A percentile compares a stretch with the other conserved stretches of the same genome.
phyloP scores from a whole-genome alignment of 768 basidiomycete genomes.

The Exidia glandulosa region DNA sequence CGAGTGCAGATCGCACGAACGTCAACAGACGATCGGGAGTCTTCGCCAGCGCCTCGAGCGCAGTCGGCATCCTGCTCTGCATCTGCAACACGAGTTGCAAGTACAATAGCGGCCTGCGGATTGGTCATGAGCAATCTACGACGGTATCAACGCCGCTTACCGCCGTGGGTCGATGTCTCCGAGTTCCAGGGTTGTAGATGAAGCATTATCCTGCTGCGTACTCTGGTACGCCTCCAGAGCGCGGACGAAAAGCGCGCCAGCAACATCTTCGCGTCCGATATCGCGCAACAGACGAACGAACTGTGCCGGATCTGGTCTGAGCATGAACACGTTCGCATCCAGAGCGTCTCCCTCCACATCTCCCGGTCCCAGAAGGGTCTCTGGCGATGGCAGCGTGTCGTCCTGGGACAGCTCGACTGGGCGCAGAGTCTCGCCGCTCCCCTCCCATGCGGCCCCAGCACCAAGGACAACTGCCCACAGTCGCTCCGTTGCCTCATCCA shows the following conservation, averaged over 20 bases:
- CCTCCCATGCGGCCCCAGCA: constrained; percentile 42
- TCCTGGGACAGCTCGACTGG: constrained; percentile 12
- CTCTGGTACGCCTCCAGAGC: constrained; percentile 61
- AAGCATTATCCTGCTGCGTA: constrained; percentile 19
- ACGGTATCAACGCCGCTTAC: constrained; percentile 21
- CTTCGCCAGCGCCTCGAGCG: constrained; percentile 11
- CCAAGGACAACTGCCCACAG: constrained; percentile 50
- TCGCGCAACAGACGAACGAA: constrained; percentile 56
- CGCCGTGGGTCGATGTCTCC: constrained; percentile 33
- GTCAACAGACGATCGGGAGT: constrained; percentile 66
- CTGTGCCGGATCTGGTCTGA: constrained; percentile 67
- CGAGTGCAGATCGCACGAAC: constrained; percentile 73
- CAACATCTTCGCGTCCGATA: constrained; percentile 56
- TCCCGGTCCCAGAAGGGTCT: constrained; percentile 29
- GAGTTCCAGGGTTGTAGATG: constrained; percentile 17
- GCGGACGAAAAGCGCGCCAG: constrained; percentile 61
- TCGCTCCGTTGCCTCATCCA: constrained; percentile 38
- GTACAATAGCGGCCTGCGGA: constrained; percentile 50
- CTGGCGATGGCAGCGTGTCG: constrained; percentile 37
- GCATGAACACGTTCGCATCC: constrained; percentile 46
- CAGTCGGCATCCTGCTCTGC: constrained; percentile 54
- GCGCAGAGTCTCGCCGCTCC: constrained; percentile 39
- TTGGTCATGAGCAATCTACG: constrained; percentile 2
- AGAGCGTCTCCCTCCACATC: constrained; percentile 31
- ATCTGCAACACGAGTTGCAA: constrained; percentile 77